Evolutionary conservation across 2,329 filamentous ascomycete genomes (phyloP).

Genomic region (Ascochyta viciae-villosae): DNA sequence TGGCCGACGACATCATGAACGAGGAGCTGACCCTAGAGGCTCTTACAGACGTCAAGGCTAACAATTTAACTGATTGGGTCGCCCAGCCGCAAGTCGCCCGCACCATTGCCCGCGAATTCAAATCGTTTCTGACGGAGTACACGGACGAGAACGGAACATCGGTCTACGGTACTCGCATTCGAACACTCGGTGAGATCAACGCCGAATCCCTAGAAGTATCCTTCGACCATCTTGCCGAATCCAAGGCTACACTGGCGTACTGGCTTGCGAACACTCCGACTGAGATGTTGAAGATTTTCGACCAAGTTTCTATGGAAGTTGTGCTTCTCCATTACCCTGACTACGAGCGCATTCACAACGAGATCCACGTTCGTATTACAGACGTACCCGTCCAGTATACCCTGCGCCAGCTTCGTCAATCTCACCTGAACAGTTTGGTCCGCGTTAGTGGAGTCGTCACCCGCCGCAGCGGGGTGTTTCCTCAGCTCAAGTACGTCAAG

Average conservation of each 20-base stretch:
- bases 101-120: slow-evolving; percentile 96
- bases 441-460: slow-evolving; percentile 96
- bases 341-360: slow-evolving; percentile 95
- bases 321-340: slow-evolving; percentile 96
- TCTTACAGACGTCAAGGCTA: slow-evolving; percentile 89
- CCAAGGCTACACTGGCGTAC: slow-evolving; percentile 92
- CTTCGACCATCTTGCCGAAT: slow-evolving; percentile 87
- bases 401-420: slow-evolving; percentile 90
- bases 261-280: slow-evolving; percentile 94
- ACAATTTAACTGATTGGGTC: slow-evolving; percentile 94
- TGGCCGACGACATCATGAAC: slow-evolving; percentile 93
- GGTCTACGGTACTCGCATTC: slow-evolving; percentile 92
- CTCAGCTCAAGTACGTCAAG: slow-evolving; percentile 97
- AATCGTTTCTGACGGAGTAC: slow-evolving; percentile 94
- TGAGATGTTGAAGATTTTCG: slow-evolving; percentile 96
- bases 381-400: slow-evolving; percentile 96
- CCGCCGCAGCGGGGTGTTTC: slow-evolving; percentile 91
- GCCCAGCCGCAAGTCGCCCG: slow-evolving; percentile 86
- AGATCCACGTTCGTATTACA: slow-evolving; percentile 96
- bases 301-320: slow-evolving; percentile 95
- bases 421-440: slow-evolving; percentile 93
- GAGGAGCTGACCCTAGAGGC: slow-evolving; percentile 93
- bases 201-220: slow-evolving; percentile 96
- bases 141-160: slow-evolving; percentile 88
- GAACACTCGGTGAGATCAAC: slow-evolving; percentile 95